Base-by-base conservation (phyloP, 2,329 filamentous ascomycete species). In the Pezicula carpinea region DNA sequence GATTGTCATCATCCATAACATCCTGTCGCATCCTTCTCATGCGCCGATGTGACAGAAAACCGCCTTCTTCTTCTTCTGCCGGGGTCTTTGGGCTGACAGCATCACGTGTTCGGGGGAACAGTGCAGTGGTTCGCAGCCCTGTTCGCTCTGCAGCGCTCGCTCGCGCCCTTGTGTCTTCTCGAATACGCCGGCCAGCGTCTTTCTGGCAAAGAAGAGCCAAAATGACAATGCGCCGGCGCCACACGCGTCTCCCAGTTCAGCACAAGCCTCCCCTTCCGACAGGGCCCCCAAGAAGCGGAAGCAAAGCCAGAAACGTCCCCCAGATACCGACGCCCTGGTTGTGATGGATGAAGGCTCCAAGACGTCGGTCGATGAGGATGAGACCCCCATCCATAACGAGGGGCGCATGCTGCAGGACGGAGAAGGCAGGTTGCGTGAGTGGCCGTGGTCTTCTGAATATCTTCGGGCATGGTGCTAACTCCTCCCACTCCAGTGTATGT, bases 261-360 rank as follows among this genome's bases (percentile, higher is more conserved):
- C 18, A 19, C 39, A 32, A 6, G 23, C 6, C 23, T 26, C 23
- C 21, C 31, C 39, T 32, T 22, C 18, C 42, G 39, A 43, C n/a
- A 26, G 13, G 18, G 59, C 53, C 54, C 53, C 34, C 53, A 57
- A 53, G 57, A 56, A 8, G 18, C 45, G 17, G 21, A 36, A 22
- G 13, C 40, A 11, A 14, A 22, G 31, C 14, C 18, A 21, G 5
- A n/a, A 18, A 23, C n/a, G 5, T 22, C n/a, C 38, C 2, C n/a
- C 38, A 11, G 21, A 26, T 15, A n/a, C 38, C 5, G n/a, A 21
- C 18, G 13, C 38, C 1, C 14, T 40, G 38, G 22, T 26, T 14
- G 38, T 22, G 5, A 13, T 21, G 18, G 36, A 39, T 33, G 32
- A 46, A 17, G 21, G 5, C n/a, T 26, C 36, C 31, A 49, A 43